phyloP scores from a whole-genome alignment of 2,329 filamentous ascomycete species.

The Orbilia ellipsospora region DNA sequence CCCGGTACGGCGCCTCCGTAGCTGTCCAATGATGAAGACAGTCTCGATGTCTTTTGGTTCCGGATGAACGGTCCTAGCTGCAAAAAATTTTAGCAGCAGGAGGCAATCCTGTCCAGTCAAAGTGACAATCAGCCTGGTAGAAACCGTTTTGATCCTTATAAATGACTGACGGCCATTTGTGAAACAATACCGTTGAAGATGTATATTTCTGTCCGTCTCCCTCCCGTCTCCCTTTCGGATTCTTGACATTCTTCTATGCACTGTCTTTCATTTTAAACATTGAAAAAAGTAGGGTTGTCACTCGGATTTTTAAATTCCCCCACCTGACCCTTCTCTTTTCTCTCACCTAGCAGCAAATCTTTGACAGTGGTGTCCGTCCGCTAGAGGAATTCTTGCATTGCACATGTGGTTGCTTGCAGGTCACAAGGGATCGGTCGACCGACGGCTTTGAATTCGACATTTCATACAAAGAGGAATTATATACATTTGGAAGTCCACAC shows the following conservation, averaged over 20 bases:
- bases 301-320: constrained; percentile 15
- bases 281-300: constrained; percentile 35
- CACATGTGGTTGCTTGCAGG: constrained; percentile 40
- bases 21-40: constrained; percentile 35
- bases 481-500: constrained; percentile 1
- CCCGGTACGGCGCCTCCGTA: constrained; percentile 48
- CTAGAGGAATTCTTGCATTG: constrained; percentile 31
- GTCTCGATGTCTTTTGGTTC: constrained; percentile 25
- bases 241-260: constrained; percentile 18
- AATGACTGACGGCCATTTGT: constrained; percentile 42
- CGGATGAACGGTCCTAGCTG: constrained; percentile 19
- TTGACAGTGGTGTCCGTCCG: constrained; percentile 30
- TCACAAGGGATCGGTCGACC: constrained; percentile 50
- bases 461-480: neutral
- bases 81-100: constrained; percentile 14
- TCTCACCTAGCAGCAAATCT: constrained; percentile 23
- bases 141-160: constrained; percentile 42
- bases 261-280: constrained; percentile 51
- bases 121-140: constrained; percentile 26
- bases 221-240: constrained; percentile 6
- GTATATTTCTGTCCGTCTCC: constrained; percentile 40
- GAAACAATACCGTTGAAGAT: constrained; percentile 55
- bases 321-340: constrained; percentile 53
- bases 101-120: constrained; percentile 25
- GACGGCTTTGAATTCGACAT: constrained; percentile 30